phyloP scores from a whole-genome alignment of 2,329 filamentous ascomycete species.

The Acephala macrosclerotiorum region DNA sequence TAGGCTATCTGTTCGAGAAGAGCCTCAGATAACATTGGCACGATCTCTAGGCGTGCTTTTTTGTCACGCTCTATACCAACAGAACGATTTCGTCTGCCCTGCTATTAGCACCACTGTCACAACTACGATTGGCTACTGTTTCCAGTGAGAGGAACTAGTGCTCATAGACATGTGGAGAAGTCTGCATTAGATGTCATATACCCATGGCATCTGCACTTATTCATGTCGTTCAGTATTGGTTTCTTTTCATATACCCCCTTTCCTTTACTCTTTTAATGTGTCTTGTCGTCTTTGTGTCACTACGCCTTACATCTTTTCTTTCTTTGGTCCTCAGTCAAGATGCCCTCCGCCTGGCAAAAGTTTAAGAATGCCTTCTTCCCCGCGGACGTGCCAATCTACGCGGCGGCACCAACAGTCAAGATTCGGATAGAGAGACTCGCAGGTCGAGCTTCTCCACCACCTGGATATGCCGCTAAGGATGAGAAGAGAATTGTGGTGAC shows the following conservation, averaged over 20 bases:
- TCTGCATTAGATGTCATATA: constrained; percentile 10
- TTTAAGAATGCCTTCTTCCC: constrained; percentile 30
- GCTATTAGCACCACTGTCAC: neutral
- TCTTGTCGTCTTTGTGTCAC: constrained; percentile 1
- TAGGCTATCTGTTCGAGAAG: constrained; percentile 16
- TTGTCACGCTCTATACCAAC: neutral
- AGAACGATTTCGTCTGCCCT: neutral
- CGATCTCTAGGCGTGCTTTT: neutral
- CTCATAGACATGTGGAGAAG: constrained; percentile 8
- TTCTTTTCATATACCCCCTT: constrained; percentile 4
- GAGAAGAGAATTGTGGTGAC: constrained; percentile 2
- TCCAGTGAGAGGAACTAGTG: neutral
- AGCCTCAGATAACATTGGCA: constrained; percentile 18
- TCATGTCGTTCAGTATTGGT: neutral
- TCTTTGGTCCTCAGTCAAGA: constrained; percentile 18
- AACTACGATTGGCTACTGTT: constrained; percentile 3
- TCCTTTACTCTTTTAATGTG: constrained; percentile 9
- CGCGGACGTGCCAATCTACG: constrained; percentile 24
- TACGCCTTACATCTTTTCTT: neutral
- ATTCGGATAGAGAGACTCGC: constrained; percentile 14
- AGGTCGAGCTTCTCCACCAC: constrained; percentile 19
- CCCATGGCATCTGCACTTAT: neutral
- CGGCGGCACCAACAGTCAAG: constrained; percentile 31
- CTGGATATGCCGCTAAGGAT: constrained; percentile 14
- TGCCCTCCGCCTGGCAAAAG: constrained; percentile 25